A percentile compares a stretch with the other conserved stretches of the same genome.
Conservation (phyloP, 805 yeast genomes). For the Sugiyamaella marilandica region DNA sequence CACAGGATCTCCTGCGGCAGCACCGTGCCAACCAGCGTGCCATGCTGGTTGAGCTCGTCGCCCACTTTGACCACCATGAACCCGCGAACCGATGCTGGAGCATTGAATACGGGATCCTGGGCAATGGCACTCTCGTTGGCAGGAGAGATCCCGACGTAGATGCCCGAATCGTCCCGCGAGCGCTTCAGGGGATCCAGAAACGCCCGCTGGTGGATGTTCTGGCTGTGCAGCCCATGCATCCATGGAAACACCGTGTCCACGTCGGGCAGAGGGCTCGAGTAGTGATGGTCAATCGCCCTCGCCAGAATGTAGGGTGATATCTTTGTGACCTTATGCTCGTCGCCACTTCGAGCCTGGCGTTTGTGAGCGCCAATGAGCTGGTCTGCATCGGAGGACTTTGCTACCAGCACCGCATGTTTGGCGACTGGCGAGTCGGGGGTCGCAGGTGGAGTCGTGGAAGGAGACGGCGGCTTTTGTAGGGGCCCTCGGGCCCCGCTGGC, state of each 20-base stretch:
- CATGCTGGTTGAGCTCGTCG: slow-evolving; percentile 15
- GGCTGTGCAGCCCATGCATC: slow-evolving; percentile 72
- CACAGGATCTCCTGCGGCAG: slow-evolving; percentile 21
- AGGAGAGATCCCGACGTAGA: slow-evolving; percentile 24
- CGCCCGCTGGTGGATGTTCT: slow-evolving; percentile 51
- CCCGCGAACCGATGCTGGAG: slow-evolving; percentile 23
- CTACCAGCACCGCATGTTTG: neutral
- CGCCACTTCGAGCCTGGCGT: neutral
- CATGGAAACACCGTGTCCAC: slow-evolving; percentile 78
- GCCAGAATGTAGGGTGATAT: slow-evolving; percentile 18
- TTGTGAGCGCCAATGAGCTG: neutral
- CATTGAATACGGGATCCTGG: slow-evolving; percentile 23
- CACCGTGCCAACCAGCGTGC: slow-evolving; percentile 26
- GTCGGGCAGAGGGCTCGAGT: slow-evolving; percentile 47
- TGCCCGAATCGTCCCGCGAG: slow-evolving; percentile 25
- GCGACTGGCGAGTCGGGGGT: neutral
- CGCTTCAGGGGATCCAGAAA: slow-evolving; percentile 34
- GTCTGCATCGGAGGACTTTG: too few relatives aligned
- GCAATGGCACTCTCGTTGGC: slow-evolving; percentile 21
- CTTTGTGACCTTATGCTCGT: neutral
- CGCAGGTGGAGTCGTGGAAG: neutral
- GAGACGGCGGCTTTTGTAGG: neutral
- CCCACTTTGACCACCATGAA: slow-evolving; percentile 28
- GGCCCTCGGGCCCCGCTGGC: neutral
- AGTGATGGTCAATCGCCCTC: slow-evolving; percentile 25